phyloP scores from a whole-genome alignment of 495 filamentous ascomycete species.

The Neurospora pannonica region DNA sequence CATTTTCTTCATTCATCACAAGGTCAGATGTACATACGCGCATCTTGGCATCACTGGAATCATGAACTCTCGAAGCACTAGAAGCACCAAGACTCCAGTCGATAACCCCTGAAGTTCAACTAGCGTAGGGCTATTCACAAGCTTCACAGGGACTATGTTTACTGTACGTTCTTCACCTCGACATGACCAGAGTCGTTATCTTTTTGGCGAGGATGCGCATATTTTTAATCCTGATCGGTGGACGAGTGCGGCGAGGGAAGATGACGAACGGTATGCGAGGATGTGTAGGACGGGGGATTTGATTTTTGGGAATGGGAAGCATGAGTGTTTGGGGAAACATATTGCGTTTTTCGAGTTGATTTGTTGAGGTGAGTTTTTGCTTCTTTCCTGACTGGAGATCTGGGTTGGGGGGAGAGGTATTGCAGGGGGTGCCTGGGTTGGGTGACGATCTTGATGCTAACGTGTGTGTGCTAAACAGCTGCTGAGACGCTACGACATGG shows the following conservation, averaged over 20 bases:
- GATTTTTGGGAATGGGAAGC: constrained; percentile 29
- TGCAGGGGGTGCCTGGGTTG: neutral
- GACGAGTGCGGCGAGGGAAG: constrained; percentile 9
- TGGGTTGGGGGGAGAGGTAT: neutral
- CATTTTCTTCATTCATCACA: neutral
- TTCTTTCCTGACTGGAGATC: neutral
- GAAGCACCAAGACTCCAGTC: neutral
- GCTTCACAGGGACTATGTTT: neutral
- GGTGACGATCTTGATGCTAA: neutral
- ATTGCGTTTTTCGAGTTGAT: constrained; percentile 36
- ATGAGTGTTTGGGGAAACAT: constrained; percentile 28
- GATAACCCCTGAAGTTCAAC: neutral
- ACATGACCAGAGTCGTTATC: too few species aligned
- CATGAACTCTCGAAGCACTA: neutral
- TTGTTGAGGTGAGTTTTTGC: constrained; percentile 39
- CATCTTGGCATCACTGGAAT: neutral
- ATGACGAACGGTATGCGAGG: constrained; percentile 9
- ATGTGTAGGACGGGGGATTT: constrained; percentile 26
- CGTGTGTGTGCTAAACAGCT: too few species aligned
- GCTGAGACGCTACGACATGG: constrained; percentile 34
- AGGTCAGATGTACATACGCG: neutral
- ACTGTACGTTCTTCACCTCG: too few species aligned
- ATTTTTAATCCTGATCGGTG: constrained; percentile 18
- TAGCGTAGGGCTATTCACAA: neutral
- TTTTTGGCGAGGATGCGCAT: constrained; percentile 32